Percentiles rank a stretch among this genome's conserved stretches.
These are phyloP conservation scores for Sporothrix pallida DNA, from an alignment of 2,329 filamentous ascomycete species.

Conservation along the genomic window DNA sequence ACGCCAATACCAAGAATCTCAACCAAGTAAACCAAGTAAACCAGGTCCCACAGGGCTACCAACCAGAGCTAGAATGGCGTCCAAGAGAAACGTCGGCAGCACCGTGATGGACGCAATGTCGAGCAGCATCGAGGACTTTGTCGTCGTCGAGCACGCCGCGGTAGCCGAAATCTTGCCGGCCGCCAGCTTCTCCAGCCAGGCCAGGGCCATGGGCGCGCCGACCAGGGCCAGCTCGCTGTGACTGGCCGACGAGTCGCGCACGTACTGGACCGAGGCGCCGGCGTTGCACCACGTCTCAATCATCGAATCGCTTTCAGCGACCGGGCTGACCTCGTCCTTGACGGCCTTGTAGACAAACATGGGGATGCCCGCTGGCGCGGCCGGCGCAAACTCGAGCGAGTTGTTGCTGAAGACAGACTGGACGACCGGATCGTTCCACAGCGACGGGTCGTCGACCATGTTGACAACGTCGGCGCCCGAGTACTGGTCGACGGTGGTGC, in stretches of 20 bases:
- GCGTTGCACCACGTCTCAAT: constrained; percentile 25
- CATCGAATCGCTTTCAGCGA: too few relatives aligned
- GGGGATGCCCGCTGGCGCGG: constrained; percentile 45
- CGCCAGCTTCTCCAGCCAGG: constrained; percentile 27
- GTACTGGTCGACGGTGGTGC: constrained; percentile 40
- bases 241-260: constrained; percentile 10
- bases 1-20: too few relatives aligned
- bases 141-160: neutral
- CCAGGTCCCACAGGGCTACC: constrained; percentile 16
- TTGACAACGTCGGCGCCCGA: constrained; percentile 39
- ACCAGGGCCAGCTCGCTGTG: constrained; percentile 22
- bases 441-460: constrained; percentile 37
- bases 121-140: constrained; percentile 2
- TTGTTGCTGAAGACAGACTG: constrained; percentile 42
- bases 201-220: constrained; percentile 28
- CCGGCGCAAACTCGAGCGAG: constrained; percentile 35
- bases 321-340: constrained; percentile 47
- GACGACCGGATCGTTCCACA: constrained; percentile 37
- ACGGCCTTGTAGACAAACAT: constrained; percentile 55
- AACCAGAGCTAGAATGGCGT: neutral
- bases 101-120: constrained; percentile 12
- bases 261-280: constrained; percentile 28
- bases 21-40: constrained; percentile 22
- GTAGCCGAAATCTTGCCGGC: neutral
- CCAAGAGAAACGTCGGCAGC: neutral